Conservation (phyloP, 106 monocot genomes). For the Platanthera guangdongensis region DNA sequence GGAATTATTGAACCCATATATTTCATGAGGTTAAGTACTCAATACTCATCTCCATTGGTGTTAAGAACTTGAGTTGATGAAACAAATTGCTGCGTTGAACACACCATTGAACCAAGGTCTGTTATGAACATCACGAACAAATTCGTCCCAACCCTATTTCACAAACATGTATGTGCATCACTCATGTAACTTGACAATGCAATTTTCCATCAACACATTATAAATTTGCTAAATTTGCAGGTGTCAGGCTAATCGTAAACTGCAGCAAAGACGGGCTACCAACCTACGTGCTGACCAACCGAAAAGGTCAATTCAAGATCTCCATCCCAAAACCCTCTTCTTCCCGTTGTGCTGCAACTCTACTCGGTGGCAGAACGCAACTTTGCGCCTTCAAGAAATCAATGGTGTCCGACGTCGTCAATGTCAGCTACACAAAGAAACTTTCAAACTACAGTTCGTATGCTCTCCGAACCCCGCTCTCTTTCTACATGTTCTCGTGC, state of each 20-base stretch:
- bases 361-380: slow-evolving; percentile 9
- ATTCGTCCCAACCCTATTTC: too few species aligned
- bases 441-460: not conserved
- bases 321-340: not conserved
- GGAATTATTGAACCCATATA: too few species aligned
- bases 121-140: too few species aligned
- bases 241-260: slow-evolving; percentile 5
- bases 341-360: not conserved
- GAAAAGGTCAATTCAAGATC: slow-evolving; percentile 1
- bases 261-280: not conserved
- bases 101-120: too few species aligned
- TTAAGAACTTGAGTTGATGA: too few species aligned
- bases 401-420: slow-evolving; percentile 2
- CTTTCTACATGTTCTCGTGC: slow-evolving; percentile 6
- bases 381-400: slow-evolving; percentile 14
- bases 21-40: too few species aligned
- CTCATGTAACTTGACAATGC: too few species aligned
- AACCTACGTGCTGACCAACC: slow-evolving; percentile 7
- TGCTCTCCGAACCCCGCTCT: slow-evolving; percentile 1
- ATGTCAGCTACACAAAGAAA: not conserved
- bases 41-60: too few species aligned
- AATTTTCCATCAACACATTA: not conserved
- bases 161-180: too few species aligned
- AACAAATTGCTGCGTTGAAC: too few species aligned
- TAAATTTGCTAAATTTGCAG: not conserved